These are phyloP conservation scores for Collariella sp. DNA, from an alignment of 495 filamentous ascomycete genomes.

Conservation along the genomic window DNA sequence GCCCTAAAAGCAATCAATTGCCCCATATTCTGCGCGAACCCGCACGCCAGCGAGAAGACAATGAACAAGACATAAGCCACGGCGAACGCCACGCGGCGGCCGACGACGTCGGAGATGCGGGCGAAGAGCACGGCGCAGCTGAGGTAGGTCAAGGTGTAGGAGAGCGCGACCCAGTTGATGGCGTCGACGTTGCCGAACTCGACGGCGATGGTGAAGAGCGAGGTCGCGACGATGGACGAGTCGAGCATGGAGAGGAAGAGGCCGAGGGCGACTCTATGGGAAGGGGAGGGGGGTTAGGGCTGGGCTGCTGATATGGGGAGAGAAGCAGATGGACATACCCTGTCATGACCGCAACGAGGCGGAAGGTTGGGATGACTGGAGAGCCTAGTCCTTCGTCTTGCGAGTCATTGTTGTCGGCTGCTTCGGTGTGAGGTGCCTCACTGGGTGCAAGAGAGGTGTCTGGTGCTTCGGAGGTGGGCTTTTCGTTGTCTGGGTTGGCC, in stretches of 20 bases:
- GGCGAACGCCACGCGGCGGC: conserved; percentile 41
- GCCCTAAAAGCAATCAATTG: conserved; percentile 41
- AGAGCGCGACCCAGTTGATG: conserved; percentile 41
- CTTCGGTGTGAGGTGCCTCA: background rate
- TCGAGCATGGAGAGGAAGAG: conserved; percentile 37
- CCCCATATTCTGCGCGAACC: conserved; percentile 34
- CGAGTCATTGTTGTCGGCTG: background rate
- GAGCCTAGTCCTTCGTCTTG: background rate
- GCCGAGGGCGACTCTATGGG: conserved; percentile 16
- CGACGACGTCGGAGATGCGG: conserved; percentile 45
- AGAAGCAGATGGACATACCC: background rate
- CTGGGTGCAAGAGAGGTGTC: background rate
- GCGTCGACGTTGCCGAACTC: conserved; percentile 29
- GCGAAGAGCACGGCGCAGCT: conserved; percentile 41
- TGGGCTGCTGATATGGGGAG: background rate
- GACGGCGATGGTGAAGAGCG: conserved; percentile 34
- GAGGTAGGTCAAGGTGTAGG: conserved; percentile 40
- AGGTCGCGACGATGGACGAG: conserved; percentile 40
- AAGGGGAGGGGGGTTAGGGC: background rate
- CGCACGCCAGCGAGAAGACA: conserved; percentile 47
- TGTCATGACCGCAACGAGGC: background rate
- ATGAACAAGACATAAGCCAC: conserved; percentile 44
- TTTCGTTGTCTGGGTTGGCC: background rate
- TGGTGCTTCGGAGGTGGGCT: background rate
- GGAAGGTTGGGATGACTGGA: background rate